Base-by-base conservation (phyloP, 257 asterid species). In the Coffea canephora region DNA sequence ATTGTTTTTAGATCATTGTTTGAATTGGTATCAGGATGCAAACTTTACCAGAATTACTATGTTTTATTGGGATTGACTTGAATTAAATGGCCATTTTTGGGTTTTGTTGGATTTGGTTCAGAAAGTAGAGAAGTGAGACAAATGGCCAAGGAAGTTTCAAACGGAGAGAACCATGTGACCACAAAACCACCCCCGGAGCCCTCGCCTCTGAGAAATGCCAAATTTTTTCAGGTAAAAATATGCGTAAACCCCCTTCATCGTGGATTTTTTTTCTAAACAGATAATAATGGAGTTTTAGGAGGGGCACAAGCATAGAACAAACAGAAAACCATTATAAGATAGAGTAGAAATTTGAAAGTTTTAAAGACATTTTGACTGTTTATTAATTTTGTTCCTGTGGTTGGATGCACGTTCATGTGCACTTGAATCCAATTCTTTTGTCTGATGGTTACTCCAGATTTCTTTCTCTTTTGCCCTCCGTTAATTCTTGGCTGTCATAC, bases 121-220 rank as follows among this genome's bases (percentile, higher is more conserved):
- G 87, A 77, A 69, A 74, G 57, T 71, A 78, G 82, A 83, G 79
- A 80, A 76, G 68, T 80, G 64, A 62, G 52, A 83, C 43, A 80
- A 75, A 95, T 95, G 99, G 97, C 98, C 39, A 88, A 81, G 41
- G 95, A 91, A 88, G 88, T 67, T 79, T 81, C 92, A 6, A 91
- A 91, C 39, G 98, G 96, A 75, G 89, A 85, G 34, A 89, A 75
- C 86, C 84, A 81, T 64, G 87, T 81, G 4, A 80, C 88, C 65
- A 83, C 91, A 65, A 95, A 95, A 85, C 91, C 97, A 19, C 98
- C 99, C n/a, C 99, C 99, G 0, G 97, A 92, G 90, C 99, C 99
- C 50, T 95, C 99, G 41, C 99, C 99, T 1, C 78, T 95, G 89
- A 85, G 99, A 69, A 93, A 86, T 79, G 99, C 97, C 31, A 95